Conservation (phyloP, 2,329 filamentous ascomycete genomes). For the Metarhizium guizhouense region DNA sequence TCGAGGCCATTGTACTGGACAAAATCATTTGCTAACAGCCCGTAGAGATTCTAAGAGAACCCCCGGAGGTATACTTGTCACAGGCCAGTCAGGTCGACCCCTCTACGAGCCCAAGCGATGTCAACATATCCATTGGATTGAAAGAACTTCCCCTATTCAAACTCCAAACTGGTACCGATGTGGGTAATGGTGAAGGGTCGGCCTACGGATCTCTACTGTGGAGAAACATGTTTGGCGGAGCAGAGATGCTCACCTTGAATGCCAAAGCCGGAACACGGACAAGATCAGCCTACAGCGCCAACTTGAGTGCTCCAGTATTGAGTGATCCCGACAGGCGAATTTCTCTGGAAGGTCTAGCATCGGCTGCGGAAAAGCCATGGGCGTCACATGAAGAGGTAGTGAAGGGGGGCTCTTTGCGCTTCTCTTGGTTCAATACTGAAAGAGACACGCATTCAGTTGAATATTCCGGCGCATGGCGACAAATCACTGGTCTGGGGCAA, state of each 20-base stretch:
- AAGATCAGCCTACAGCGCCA: constrained; percentile 81
- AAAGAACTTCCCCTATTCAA: constrained; percentile 76
- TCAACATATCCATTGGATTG: constrained; percentile 77
- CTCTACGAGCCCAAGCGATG: constrained; percentile 62
- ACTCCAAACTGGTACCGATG: constrained; percentile 88
- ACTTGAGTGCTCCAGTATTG: constrained; percentile 72
- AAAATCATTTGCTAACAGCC: constrained; percentile 12
- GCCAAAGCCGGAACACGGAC: constrained; percentile 85
- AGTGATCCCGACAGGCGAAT: constrained; percentile 76
- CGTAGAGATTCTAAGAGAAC: constrained; percentile 76
- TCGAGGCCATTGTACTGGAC: background rate
- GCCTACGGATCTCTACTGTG: constrained; percentile 81
- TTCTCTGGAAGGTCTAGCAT: constrained; percentile 72
- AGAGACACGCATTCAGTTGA: constrained; percentile 68
- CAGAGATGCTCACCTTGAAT: constrained; percentile 80
- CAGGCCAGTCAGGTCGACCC: constrained; percentile 61
- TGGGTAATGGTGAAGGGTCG: constrained; percentile 88
- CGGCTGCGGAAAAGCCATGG: constrained; percentile 82
- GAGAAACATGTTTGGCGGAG: constrained; percentile 90
- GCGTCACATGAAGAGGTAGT: constrained; percentile 88
- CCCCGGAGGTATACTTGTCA: constrained; percentile 75
- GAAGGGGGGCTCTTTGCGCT: constrained; percentile 66
- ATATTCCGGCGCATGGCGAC: constrained; percentile 79
- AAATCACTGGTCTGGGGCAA: constrained; percentile 69
- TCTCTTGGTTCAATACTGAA: constrained; percentile 60